phyloP scores from a whole-genome alignment of 805 yeast genomes.

The Saturnispora sanitii region DNA sequence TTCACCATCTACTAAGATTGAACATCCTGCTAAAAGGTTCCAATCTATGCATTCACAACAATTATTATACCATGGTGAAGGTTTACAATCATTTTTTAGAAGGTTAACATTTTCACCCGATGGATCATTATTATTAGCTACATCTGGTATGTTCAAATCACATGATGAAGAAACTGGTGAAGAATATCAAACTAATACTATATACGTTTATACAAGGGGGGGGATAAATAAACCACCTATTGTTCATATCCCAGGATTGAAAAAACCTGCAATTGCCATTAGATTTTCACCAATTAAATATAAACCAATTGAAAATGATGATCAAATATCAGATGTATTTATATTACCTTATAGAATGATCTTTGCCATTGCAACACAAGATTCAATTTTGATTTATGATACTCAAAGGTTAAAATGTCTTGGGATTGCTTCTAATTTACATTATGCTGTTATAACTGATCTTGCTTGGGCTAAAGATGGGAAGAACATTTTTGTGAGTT shows the following conservation, averaged over 20 bases:
- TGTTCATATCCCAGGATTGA: slow-evolving; percentile 68
- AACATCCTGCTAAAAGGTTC: background rate
- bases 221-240: slow-evolving; percentile 60
- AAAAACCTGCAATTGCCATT: slow-evolving; percentile 77
- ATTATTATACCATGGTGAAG: slow-evolving; percentile 70
- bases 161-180: slow-evolving; percentile 7
- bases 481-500: slow-evolving; percentile 53
- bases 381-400: slow-evolving; percentile 71
- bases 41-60: slow-evolving; percentile 26
- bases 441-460: slow-evolving; percentile 84
- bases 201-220: slow-evolving; percentile 65
- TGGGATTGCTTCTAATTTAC: slow-evolving; percentile 68
- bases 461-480: slow-evolving; percentile 81
- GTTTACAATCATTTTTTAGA: slow-evolving; percentile 84
- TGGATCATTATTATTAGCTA: slow-evolving; percentile 70
- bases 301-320: slow-evolving; percentile 9
- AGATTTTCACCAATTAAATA: slow-evolving; percentile 66
- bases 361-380: slow-evolving; percentile 90
- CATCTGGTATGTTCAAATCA: slow-evolving; percentile 54
- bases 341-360: slow-evolving; percentile 68
- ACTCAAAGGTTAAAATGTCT: slow-evolving; percentile 63
- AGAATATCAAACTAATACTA: slow-evolving; percentile 43
- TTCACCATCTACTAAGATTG: slow-evolving; percentile 16
- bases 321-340: slow-evolving; percentile 31
- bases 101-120: slow-evolving; percentile 83